Conservation (phyloP, 2,329 filamentous ascomycete species). For the Exserohilum rostratum region DNA sequence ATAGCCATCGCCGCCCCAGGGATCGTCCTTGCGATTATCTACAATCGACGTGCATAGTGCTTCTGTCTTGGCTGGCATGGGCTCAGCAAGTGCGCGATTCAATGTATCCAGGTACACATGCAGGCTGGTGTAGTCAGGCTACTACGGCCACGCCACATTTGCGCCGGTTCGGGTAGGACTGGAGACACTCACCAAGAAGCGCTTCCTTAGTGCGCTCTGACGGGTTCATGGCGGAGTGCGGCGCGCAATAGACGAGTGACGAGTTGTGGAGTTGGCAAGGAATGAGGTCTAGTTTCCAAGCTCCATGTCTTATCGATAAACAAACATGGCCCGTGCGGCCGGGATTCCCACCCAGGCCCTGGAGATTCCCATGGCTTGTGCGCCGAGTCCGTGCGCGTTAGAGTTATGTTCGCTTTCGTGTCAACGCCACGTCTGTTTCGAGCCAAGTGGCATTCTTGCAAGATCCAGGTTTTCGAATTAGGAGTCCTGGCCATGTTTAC, state of each 20-base stretch:
- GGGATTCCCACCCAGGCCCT: not conserved
- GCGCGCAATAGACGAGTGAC: constrained; percentile 1
- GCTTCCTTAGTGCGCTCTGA: constrained; percentile 51
- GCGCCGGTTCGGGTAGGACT: not conserved
- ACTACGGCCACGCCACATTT: not conserved
- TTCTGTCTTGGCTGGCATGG: constrained; percentile 47
- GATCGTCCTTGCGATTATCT: constrained; percentile 50
- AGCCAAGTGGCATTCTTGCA: not conserved
- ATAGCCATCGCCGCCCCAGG: constrained; percentile 41
- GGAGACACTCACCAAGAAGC: constrained; percentile 39
- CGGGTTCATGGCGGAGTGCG: constrained; percentile 46
- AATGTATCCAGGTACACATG: not conserved
- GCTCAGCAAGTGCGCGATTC: not conserved
- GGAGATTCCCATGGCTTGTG: not conserved
- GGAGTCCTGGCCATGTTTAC: not conserved
- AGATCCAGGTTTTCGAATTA: not conserved
- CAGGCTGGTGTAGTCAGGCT: not conserved
- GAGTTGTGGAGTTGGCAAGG: constrained; percentile 1
- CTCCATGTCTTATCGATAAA: constrained; percentile 9
- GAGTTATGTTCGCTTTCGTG: not conserved
- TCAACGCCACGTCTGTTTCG: not conserved
- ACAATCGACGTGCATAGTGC: constrained; percentile 51
- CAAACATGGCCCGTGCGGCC: not conserved
- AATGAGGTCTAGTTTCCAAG: not conserved
- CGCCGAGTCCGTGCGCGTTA: not conserved